Evolutionary conservation across 2,329 filamentous ascomycete genomes (phyloP), one percentile per base, ranked within the genome.

Genomic region (Fusarium sarcochroum): DNA sequence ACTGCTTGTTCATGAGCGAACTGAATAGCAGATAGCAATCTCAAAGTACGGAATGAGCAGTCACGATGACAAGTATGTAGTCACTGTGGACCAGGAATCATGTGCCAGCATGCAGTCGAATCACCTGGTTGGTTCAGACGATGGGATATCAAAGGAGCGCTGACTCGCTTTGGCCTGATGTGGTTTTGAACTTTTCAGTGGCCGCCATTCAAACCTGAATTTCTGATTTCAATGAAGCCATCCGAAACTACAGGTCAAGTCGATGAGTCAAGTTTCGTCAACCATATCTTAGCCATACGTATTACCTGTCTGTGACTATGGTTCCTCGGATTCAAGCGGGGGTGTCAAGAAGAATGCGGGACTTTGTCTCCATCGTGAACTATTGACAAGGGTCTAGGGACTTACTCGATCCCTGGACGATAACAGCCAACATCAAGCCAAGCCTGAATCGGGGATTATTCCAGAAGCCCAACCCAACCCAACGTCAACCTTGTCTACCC

Each of bases 391-490:
- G 50, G 34, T 42, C 18, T n/a, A 35, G 35, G 55, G 45, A 37
- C 30, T 40, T 49, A 7, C 7, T 49, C 35, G 38, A 52, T 65
- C 21, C 44, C 20, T 48, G 41, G 44, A 50, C 47, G 23, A 58
- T 42, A 32, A 30, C 14, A 21, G 21, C 32, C 32, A 35, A 18
- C 25, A 8, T 15, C 27, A 37, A 30, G 32, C 35, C 40, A 54
- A 50, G 47, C 35, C 51, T 50, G 23, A 57, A 69, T 61, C 53
- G 38, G 48, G 60, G 38, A 49, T 49, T 46, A 45, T 61, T 63
- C 58, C 25, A 57, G 50, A 63, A 63, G 51, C 35, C 54, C 18
- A 63, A 49, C 27, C 23, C 30, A 55, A 27, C n/a, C 14, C 48
- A 13, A 17, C 45, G 40, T 23, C 18, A 30, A 54, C 53, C 38